Evolutionary conservation across 2,329 filamentous ascomycete species (phyloP), one percentile per base, ranked within the genome.

Genomic region (Rugonectria rugulosa): DNA sequence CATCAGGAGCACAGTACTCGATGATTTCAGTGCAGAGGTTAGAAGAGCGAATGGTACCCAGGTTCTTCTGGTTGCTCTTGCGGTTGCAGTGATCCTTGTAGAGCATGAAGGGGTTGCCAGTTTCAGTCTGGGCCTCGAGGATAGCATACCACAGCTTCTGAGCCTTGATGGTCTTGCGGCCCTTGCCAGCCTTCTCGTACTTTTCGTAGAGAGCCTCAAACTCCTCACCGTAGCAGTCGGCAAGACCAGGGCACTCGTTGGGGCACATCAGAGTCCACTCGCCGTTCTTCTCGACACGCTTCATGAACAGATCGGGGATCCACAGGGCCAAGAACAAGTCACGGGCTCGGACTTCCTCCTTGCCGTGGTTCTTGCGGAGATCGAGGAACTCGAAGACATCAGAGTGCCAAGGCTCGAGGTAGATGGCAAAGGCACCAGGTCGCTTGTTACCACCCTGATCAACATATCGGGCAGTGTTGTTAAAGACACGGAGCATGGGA

Each of bases 21-120:
- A 99, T 86, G 68, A 99, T 99, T 79, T 99, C 95, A 45, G 94
- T 98, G 87, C 95, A 99, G 43, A 99, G 84, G 77, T 99, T 99
- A 71, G 95, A 99, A 83, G 92, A 97, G 77, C 92, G 92, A 69
- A 99, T 99, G 60, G 93, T 97, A 64, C 95, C 95, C 26, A 99
- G 84, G 79, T 99, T 99, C 89, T 99, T 98, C 82, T 99, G 95
- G 86, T 99, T 99, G 84, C 93, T 97, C 89, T 99, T 99, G 75
- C 88, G 88, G 86, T 99, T 99, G 87, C 90, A 94, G 71, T 88
- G 85, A 78, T 99, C 95, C 84, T 99, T 99, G 88, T 99, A 99
- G 57, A 98, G 88, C 92, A 99, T 99, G 80, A 97, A 99, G 43
- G 95, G 95, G 78, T 96, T 98, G 68, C 95, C 95, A 40, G 95